phyloP scores from a whole-genome alignment of 106 monocot species.

The Acanthochlamys bracteata region DNA sequence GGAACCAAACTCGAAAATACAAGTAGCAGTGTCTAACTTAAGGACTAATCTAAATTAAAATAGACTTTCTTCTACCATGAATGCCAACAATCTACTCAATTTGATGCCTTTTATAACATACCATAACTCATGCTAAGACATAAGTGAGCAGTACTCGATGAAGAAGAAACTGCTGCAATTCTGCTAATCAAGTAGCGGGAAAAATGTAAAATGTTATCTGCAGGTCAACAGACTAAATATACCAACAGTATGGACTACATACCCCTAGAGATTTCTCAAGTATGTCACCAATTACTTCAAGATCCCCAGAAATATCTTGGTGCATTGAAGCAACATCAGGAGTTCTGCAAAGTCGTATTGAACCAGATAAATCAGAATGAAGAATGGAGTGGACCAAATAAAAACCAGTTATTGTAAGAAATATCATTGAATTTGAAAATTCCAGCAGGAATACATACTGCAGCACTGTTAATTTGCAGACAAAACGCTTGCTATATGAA shows the following conservation, averaged over 20 bases:
- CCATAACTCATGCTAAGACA: too few relatives aligned
- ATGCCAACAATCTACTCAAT: too few relatives aligned
- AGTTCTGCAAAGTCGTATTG: conserved; percentile 7
- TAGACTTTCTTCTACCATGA: too few relatives aligned
- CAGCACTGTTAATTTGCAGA: too few relatives aligned
- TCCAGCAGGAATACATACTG: background rate
- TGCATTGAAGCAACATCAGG: conserved; percentile 21
- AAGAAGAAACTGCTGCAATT: too few relatives aligned
- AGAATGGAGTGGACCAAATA: background rate
- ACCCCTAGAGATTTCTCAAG: conserved; percentile 17
- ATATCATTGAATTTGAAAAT: background rate
- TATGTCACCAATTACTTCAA: conserved; percentile 10
- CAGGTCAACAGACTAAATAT: background rate
- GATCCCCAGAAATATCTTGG: conserved; percentile 18
- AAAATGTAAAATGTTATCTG: background rate
- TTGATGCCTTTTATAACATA: too few relatives aligned
- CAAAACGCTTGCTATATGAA: too few relatives aligned
- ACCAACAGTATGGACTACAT: background rate
- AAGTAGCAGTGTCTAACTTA: too few relatives aligned
- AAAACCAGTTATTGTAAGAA: background rate
- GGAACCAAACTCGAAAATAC: too few relatives aligned
- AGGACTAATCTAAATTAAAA: too few relatives aligned
- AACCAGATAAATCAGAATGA: background rate
- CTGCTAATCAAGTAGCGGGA: too few relatives aligned
- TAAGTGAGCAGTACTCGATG: too few relatives aligned